These are phyloP conservation scores for Aristolochia fimbriata DNA, from an alignment of 164 flowering plant genomes.

Conservation along the genomic window DNA sequence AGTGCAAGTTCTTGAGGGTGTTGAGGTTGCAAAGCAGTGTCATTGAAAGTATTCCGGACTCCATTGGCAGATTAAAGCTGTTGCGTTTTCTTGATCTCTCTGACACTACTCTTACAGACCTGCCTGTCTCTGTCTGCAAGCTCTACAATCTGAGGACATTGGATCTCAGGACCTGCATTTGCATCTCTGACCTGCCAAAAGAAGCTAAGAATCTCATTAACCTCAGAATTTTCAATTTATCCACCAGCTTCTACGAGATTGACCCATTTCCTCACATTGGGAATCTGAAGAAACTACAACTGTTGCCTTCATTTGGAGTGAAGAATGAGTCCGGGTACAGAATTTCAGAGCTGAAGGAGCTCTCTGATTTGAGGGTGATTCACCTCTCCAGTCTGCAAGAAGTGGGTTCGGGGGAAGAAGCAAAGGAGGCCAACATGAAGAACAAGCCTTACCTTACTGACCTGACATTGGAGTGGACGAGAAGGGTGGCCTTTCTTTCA, in stretches of 20 bases:
- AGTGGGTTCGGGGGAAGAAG: background rate
- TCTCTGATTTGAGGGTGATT: background rate
- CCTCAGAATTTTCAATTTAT: background rate
- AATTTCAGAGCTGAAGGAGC: background rate
- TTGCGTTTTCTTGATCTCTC: constrained; percentile 10
- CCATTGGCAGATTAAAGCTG: constrained; percentile 8
- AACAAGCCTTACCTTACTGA: background rate
- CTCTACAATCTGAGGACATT: constrained; percentile 5
- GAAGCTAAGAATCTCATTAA: constrained; percentile 5
- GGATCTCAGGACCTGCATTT: background rate
- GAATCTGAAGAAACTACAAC: constrained; percentile 1
- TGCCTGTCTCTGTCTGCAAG: constrained; percentile 3
- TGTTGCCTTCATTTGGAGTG: background rate
- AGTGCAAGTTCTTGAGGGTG: background rate
- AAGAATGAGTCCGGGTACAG: background rate
- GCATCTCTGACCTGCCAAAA: constrained; percentile 4
- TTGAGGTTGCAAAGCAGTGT: background rate
- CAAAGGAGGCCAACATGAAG: too few species aligned
- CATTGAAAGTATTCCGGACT: background rate
- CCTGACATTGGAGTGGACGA: background rate
- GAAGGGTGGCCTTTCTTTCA: too few species aligned
- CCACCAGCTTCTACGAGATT: background rate
- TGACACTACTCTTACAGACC: background rate
- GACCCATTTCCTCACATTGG: background rate
- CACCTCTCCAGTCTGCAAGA: background rate